Evolutionary conservation across 345 rosid species (phyloP).

Genomic region (Odontarrhena argentea): DNA sequence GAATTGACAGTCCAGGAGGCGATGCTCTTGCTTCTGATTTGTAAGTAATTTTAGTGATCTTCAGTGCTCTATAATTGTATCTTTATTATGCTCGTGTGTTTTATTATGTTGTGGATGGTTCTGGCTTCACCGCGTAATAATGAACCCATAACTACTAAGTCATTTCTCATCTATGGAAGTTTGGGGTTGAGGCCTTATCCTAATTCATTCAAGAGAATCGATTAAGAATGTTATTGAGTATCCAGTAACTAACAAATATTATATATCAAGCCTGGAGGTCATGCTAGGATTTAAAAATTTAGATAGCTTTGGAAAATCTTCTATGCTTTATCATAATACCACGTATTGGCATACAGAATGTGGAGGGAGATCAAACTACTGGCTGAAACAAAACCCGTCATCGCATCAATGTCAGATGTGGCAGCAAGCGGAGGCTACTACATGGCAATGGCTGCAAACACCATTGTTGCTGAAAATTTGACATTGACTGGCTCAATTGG

Average conservation of each 20-base stretch:
- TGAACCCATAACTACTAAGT: conserved; percentile 8
- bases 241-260: conserved; percentile 2
- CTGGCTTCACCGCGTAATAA: conserved; percentile 21
- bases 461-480: conserved; percentile 77
- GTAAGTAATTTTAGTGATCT: conserved; percentile 58
- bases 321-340: conserved; percentile 23
- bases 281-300: conserved; percentile 7
- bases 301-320: neutral
- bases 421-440: conserved; percentile 99
- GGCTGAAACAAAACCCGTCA: conserved; percentile 79
- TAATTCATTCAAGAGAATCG: conserved; percentile 1
- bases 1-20: conserved; percentile 97
- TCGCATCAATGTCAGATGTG: conserved; percentile 92
- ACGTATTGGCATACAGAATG: conserved; percentile 57
- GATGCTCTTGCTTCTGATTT: conserved; percentile 98
- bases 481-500: conserved; percentile 92
- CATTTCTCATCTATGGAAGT: neutral
- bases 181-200: neutral
- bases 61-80: neutral
- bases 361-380: conserved; percentile 93
- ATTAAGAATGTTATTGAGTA: conserved; percentile 2
- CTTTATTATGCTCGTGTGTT: conserved; percentile 13
- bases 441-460: conserved; percentile 90
- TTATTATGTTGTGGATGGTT: conserved; percentile 6
- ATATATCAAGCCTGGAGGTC: conserved; percentile 5